phyloP scores from a whole-genome alignment of 768 basidiomycete genomes.

The Pholiota microspora region DNA sequence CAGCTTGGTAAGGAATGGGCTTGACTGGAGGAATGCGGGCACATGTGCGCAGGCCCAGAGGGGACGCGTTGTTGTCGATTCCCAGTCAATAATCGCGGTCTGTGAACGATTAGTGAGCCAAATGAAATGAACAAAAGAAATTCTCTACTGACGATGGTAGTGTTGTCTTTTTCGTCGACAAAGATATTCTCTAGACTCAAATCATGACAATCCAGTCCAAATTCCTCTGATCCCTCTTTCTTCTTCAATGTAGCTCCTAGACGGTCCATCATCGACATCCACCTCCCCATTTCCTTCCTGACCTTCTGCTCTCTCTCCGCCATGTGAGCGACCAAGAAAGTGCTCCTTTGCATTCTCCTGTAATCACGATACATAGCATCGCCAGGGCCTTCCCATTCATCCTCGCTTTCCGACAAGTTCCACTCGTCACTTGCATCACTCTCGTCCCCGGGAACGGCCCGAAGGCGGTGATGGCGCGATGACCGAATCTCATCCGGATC shows the following conservation, averaged over 20 bases:
- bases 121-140: background rate
- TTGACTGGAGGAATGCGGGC: constrained; percentile 77
- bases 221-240: constrained; percentile 48
- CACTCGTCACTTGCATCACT: constrained; percentile 80
- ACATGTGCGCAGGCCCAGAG: constrained; percentile 85
- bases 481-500: constrained; percentile 76
- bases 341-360: constrained; percentile 74
- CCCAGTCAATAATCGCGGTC: constrained; percentile 91
- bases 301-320: constrained; percentile 61
- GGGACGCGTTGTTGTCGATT: constrained; percentile 84
- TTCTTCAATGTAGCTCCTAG: constrained; percentile 34
- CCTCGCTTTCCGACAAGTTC: constrained; percentile 77
- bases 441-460: constrained; percentile 68
- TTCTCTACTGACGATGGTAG: constrained; percentile 60
- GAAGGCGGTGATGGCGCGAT: constrained; percentile 67
- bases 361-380: constrained; percentile 83
- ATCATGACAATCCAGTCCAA: constrained; percentile 84
- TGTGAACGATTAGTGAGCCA: constrained; percentile 27
- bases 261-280: constrained; percentile 66
- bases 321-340: constrained; percentile 75
- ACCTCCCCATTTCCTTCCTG: constrained; percentile 68
- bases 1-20: constrained; percentile 67
- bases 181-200: constrained; percentile 84
- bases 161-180: constrained; percentile 65
- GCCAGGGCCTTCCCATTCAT: constrained; percentile 76